Conservation (phyloP, 164 flowering plant genomes). For the Macadamia tetraphylla region DNA sequence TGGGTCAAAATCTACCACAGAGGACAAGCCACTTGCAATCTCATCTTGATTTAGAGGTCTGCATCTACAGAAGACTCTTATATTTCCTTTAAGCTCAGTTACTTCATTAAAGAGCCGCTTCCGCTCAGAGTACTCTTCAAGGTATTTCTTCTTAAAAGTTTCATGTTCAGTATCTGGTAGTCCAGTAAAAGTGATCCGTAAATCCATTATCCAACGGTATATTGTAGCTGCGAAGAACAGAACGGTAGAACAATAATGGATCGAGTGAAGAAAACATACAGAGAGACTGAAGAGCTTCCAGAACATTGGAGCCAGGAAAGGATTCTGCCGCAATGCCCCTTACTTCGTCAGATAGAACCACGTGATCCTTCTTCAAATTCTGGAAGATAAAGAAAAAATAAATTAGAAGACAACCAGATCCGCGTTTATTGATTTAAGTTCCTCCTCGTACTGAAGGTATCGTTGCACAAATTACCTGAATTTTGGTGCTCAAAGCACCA, state of each 20-base stretch:
- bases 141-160: conserved; percentile 47
- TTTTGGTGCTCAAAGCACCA: conserved; percentile 30
- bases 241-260: not conserved
- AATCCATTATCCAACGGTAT: not conserved
- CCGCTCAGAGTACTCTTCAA: conserved; percentile 53
- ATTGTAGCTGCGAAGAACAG: not conserved
- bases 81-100: conserved; percentile 83
- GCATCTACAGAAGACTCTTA: conserved; percentile 89
- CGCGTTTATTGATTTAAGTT: too few relatives aligned
- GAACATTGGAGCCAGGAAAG: conserved; percentile 39
- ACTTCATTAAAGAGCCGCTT: conserved; percentile 85
- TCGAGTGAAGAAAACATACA: conserved; percentile 35
- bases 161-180: conserved; percentile 45
- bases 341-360: conserved; percentile 38
- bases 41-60: conserved; percentile 67
- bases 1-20: conserved; percentile 60
- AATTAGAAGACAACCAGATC: not conserved
- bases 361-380: conserved; percentile 51
- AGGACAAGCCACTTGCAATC: conserved; percentile 38
- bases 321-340: conserved; percentile 31
- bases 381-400: conserved; percentile 26
- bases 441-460: too few relatives aligned
- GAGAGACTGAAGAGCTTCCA: conserved; percentile 36
- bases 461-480: conserved; percentile 33
- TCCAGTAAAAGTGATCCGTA: not conserved